Percentiles rank a stretch among this genome's conserved stretches.
phyloP scores from a whole-genome alignment of 768 basidiomycete genomes.

The Lepiota venenata region DNA sequence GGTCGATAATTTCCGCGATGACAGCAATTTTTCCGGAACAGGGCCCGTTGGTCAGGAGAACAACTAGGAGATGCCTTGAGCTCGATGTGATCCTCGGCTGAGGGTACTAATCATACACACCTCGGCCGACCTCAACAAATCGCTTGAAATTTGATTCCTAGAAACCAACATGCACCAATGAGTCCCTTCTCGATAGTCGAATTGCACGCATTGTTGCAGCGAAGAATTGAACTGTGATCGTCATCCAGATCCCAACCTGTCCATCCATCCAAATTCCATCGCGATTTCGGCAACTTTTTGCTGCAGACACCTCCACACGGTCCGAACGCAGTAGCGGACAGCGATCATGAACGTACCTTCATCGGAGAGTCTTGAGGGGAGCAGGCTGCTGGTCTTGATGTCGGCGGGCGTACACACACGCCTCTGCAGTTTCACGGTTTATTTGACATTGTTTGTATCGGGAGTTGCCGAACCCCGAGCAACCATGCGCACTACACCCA shows the following conservation, averaged over 20 bases:
- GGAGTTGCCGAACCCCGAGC: not conserved
- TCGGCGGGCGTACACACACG: slow-evolving; percentile 4
- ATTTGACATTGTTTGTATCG: slow-evolving; percentile 6
- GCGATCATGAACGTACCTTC: slow-evolving; percentile 6
- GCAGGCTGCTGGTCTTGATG: slow-evolving; percentile 10
- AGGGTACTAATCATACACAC: slow-evolving; percentile 35
- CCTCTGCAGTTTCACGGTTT: not conserved
- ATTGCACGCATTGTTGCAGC: not conserved
- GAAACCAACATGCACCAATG: not conserved
- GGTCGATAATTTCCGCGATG: slow-evolving; percentile 97
- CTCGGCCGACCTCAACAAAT: slow-evolving; percentile 98
- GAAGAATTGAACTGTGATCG: not conserved
- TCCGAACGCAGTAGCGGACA: not conserved
- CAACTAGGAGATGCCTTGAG: slow-evolving; percentile 46
- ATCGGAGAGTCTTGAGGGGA: slow-evolving; percentile 9
- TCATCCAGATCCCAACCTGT: slow-evolving; percentile 3
- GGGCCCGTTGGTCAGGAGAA: slow-evolving; percentile 90
- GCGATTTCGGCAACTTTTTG: not conserved
- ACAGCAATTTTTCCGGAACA: slow-evolving; percentile 87
- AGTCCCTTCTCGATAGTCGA: not conserved
- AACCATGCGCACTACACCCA: not conserved
- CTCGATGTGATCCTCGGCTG: not conserved
- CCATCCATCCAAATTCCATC: slow-evolving; percentile 10
- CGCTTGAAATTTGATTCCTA: slow-evolving; percentile 91
- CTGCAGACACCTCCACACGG: not conserved